Evolutionary conservation across 495 filamentous ascomycete species (phyloP).

Genomic region (Aspergillus indologenus): DNA sequence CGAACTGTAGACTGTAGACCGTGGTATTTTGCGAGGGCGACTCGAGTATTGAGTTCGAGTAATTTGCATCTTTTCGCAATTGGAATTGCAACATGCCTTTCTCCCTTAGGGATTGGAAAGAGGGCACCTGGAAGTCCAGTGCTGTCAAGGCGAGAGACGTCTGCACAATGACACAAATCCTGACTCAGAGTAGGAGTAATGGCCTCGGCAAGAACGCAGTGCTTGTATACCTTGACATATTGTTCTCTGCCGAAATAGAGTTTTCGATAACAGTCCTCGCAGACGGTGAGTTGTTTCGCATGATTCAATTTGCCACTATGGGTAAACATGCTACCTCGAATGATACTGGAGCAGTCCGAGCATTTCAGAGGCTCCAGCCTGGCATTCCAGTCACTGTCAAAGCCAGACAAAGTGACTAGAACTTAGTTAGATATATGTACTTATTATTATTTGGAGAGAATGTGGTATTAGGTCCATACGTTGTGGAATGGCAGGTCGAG

Average conservation of each 20-base stretch:
- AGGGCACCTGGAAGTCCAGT: background rate
- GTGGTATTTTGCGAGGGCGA: too few species aligned
- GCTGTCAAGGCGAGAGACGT: too few species aligned
- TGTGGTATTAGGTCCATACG: too few species aligned
- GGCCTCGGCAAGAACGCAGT: background rate
- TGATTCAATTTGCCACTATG: background rate
- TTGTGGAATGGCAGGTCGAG: constrained; percentile 2
- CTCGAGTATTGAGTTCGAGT: too few species aligned
- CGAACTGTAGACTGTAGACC: too few species aligned
- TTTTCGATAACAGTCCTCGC: constrained; percentile 1
- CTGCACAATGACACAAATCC: background rate
- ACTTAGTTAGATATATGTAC: too few species aligned
- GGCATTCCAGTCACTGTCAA: background rate
- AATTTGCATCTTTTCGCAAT: too few species aligned
- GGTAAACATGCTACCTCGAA: constrained; percentile 10
- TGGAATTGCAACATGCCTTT: too few species aligned
- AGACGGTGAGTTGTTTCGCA: background rate
- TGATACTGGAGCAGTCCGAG: background rate
- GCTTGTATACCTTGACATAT: constrained; percentile 2
- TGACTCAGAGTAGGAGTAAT: background rate
- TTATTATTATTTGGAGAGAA: too few species aligned
- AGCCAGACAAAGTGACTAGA: background rate
- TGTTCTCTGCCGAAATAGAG: background rate
- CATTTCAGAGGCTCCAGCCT: constrained; percentile 1
- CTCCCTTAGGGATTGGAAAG: background rate